Conservation (phyloP, 2,329 filamentous ascomycete species). For the Botryotinia globosa region DNA sequence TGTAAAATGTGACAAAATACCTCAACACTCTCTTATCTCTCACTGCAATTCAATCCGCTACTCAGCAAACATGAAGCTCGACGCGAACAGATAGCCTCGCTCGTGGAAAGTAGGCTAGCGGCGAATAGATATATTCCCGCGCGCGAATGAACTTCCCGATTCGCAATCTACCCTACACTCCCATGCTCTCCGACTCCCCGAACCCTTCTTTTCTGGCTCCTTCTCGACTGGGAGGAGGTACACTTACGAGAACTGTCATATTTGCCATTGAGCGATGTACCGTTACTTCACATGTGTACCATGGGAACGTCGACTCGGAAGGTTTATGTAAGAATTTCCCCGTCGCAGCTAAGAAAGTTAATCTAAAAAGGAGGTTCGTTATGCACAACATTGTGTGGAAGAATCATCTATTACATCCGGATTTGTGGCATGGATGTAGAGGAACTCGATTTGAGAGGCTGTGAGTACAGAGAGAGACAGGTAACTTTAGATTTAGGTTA, state of each 20-base stretch:
- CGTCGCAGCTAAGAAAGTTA: not conserved
- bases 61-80: not conserved
- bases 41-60: not conserved
- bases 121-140: not conserved
- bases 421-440: not conserved
- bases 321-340: not conserved
- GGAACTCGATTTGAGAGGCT: not conserved
- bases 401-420: not conserved
- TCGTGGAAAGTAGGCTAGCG: not conserved
- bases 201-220: not conserved
- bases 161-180: not conserved
- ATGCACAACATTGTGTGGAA: not conserved
- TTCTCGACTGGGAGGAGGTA: not conserved
- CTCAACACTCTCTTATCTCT: not conserved
- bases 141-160: not conserved
- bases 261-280: not conserved
- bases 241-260: not conserved
- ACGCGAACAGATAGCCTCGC: not conserved
- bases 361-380: not conserved
- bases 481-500: not conserved
- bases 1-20: not conserved
- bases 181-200: not conserved
- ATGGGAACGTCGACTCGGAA: not conserved
- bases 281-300: not conserved
- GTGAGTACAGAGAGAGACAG: not conserved